A percentile compares a stretch with the other conserved stretches of the same genome.
phyloP scores from a whole-genome alignment of 495 filamentous ascomycete species.

The Penicillium chermesinum region DNA sequence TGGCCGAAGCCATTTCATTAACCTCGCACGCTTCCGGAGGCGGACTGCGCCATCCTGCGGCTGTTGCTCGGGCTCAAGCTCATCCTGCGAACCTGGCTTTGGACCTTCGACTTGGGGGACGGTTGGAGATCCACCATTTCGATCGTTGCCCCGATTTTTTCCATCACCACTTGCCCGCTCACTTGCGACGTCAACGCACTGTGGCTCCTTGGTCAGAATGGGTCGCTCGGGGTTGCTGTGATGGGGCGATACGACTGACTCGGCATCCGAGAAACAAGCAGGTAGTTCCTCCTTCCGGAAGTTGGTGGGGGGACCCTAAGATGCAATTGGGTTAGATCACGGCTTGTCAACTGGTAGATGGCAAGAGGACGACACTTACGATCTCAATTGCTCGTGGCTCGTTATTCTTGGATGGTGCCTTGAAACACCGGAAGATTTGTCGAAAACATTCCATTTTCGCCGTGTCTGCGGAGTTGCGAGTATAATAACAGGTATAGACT shows the following conservation, averaged over 20 bases:
- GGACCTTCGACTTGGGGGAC: conserved; percentile 30
- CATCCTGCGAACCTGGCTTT: conserved; percentile 29
- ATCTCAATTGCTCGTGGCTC: conserved; percentile 33
- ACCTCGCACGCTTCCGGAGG: conserved; percentile 19
- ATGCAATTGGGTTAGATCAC: no score
- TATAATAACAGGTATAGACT: not conserved
- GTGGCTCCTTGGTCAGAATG: conserved; percentile 30
- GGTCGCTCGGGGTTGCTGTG: conserved; percentile 14
- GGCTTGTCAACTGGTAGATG: no score
- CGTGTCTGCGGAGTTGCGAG: not conserved
- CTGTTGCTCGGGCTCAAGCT: conserved; percentile 23
- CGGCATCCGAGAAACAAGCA: conserved; percentile 38
- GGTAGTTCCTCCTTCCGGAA: conserved; percentile 44
- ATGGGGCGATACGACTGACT: conserved; percentile 33
- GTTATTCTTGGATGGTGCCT: conserved; percentile 30
- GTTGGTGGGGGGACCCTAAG: conserved; percentile 43
- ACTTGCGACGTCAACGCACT: conserved; percentile 37
- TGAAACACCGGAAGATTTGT: conserved; percentile 34
- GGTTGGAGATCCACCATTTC: conserved; percentile 22
- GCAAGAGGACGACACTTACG: no score
- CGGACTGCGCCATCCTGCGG: conserved; percentile 1
- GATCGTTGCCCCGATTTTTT: conserved; percentile 29
- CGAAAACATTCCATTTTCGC: conserved; percentile 38
- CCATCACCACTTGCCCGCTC: conserved; percentile 27
- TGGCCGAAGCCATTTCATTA: conserved; percentile 11